Conservation (phyloP, 768 basidiomycete genomes). For the Tricholoma flavovirens region DNA sequence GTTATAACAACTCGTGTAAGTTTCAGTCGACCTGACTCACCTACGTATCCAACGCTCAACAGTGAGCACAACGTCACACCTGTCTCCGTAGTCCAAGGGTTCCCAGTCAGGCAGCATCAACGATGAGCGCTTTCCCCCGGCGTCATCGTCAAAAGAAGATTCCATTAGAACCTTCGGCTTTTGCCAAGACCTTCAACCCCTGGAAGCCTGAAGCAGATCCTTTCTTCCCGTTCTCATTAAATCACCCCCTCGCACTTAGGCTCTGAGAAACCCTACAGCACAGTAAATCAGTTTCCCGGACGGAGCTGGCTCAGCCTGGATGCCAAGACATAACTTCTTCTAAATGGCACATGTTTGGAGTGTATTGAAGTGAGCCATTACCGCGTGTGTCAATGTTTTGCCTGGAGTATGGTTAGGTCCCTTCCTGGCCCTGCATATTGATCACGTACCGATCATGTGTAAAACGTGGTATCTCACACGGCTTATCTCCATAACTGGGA, state of each 20-base stretch:
- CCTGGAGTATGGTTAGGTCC: background rate
- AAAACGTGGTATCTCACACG: background rate
- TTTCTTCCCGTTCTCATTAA: background rate
- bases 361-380: constrained; percentile 6
- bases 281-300: too few relatives aligned
- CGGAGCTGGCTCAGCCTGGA: too few relatives aligned
- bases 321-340: background rate
- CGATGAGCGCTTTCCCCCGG: too few relatives aligned
- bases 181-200: background rate
- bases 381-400: constrained; percentile 8
- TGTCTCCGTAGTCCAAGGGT: background rate
- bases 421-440: constrained; percentile 8
- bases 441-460: constrained; percentile 3
- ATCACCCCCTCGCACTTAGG: too few relatives aligned
- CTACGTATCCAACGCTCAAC: too few relatives aligned
- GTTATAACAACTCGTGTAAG: background rate
- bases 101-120: too few relatives aligned
- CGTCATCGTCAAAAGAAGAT: background rate
- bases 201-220: background rate
- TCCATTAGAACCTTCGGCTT: background rate
- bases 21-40: background rate
- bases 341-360: background rate
- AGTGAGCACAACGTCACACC: too few relatives aligned
- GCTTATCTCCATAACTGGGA: constrained; percentile 10
- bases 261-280: too few relatives aligned